A percentile compares a stretch with the other conserved stretches of the same genome.
Conservation (phyloP, 2,329 filamentous ascomycete genomes). For the Aspergillus sp. region DNA sequence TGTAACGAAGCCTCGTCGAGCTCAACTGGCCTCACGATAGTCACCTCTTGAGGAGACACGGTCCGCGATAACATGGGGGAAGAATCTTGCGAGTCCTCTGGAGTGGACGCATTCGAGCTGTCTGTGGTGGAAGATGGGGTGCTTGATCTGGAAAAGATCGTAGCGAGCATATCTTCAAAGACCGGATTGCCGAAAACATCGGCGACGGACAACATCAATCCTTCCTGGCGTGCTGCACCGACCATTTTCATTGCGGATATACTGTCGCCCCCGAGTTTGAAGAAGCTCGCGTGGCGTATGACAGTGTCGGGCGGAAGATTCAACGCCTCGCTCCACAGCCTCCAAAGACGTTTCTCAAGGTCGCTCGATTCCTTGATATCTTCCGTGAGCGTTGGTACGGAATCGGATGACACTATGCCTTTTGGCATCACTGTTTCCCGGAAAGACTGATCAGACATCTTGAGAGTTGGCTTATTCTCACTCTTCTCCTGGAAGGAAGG, state of each 20-base stretch:
- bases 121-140: slow-evolving; percentile 16
- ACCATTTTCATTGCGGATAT: slow-evolving; percentile 43
- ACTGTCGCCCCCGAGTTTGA: slow-evolving; percentile 41
- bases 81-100: slow-evolving; percentile 5
- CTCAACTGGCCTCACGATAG: slow-evolving; percentile 21
- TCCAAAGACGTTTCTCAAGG: slow-evolving; percentile 35
- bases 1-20: slow-evolving; percentile 42
- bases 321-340: slow-evolving; percentile 38
- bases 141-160: slow-evolving; percentile 23
- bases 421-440: background rate
- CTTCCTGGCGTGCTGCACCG: slow-evolving; percentile 38
- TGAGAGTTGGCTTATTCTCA: background rate
- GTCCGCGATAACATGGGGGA: slow-evolving; percentile 2
- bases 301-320: slow-evolving; percentile 32
- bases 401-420: slow-evolving; percentile 14
- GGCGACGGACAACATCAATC: slow-evolving; percentile 40
- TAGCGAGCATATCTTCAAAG: slow-evolving; percentile 38
- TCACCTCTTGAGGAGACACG: slow-evolving; percentile 17
- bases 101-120: slow-evolving; percentile 10
- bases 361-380: slow-evolving; percentile 24
- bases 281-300: slow-evolving; percentile 41
- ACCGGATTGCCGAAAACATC: slow-evolving; percentile 44
- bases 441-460: slow-evolving; percentile 12
- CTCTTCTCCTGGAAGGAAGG: slow-evolving; percentile 15
- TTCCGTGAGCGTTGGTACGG: slow-evolving; percentile 30